phyloP scores from a whole-genome alignment of 2,329 filamentous ascomycete species.

The Torrubiellomyces zombiae region DNA sequence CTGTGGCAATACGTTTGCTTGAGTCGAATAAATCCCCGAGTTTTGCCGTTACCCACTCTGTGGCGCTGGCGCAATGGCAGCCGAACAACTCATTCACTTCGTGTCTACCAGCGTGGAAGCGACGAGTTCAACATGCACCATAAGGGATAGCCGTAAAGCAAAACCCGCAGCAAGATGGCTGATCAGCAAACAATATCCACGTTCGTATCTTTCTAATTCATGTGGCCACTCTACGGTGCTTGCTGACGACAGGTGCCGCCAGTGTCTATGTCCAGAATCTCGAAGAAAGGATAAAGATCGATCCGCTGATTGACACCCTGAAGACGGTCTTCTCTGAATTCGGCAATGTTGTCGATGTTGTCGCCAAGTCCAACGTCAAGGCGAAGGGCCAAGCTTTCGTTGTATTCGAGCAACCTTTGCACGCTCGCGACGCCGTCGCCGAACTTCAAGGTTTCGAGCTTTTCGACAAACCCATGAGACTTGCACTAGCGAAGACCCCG shows the following conservation, averaged over 20 bases:
- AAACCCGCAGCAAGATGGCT: constrained; percentile 18
- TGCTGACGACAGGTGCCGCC: constrained; percentile 20
- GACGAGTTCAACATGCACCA: too few species aligned
- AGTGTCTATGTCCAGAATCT: constrained; percentile 67
- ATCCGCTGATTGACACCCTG: constrained; percentile 57
- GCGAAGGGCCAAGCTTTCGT: constrained; percentile 93
- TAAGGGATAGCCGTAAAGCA: too few species aligned
- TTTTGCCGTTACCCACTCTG: too few species aligned
- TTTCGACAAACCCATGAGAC: constrained; percentile 76
- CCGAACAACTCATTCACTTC: too few species aligned
- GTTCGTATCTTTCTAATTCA: constrained; percentile 61
- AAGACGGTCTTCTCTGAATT: constrained; percentile 73
- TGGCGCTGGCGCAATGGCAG: too few species aligned
- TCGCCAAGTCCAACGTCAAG: constrained; percentile 78
- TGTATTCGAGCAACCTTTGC: constrained; percentile 69
- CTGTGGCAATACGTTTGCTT: too few species aligned
- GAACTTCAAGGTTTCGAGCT: constrained; percentile 86
- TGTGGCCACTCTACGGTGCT: constrained; percentile 41
- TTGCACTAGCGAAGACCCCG: constrained; percentile 64
- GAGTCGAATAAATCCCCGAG: too few species aligned
- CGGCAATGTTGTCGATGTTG: constrained; percentile 67
- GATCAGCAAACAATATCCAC: constrained; percentile 38
- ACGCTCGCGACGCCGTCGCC: constrained; percentile 67
- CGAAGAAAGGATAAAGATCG: constrained; percentile 78
- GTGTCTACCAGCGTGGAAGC: too few species aligned